phyloP scores from a whole-genome alignment of 2,329 filamentous ascomycete species.

The Microsporum ferrugineum region DNA sequence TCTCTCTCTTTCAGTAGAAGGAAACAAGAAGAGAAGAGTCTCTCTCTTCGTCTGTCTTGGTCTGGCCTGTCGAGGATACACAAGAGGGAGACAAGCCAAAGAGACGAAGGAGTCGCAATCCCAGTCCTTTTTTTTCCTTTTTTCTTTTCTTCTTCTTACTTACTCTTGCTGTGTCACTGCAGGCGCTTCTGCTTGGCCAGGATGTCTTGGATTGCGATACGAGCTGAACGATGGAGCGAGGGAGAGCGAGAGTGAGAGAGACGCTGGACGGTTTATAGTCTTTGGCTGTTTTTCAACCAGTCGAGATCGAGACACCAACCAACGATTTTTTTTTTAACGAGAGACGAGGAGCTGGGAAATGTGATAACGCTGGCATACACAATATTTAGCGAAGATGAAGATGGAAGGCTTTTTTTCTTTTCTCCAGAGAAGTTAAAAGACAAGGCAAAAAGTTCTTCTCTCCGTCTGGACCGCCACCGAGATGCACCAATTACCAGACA shows the following conservation, averaged over 20 bases:
- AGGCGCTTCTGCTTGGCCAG: background rate
- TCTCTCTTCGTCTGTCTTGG: background rate
- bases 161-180: background rate
- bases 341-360: background rate
- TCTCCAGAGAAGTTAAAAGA: background rate
- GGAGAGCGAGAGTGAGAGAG: background rate
- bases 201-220: conserved; percentile 3
- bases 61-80: background rate
- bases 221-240: background rate
- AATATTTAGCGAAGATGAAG: background rate
- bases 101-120: background rate
- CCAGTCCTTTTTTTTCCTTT: background rate
- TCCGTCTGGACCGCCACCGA: background rate
- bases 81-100: background rate
- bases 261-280: too few relatives aligned
- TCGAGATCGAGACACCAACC: background rate
- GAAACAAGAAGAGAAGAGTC: background rate
- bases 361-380: background rate
- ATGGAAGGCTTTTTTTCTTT: background rate
- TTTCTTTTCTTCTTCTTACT: background rate
- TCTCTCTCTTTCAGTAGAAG: background rate
- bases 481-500: background rate
- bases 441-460: too few relatives aligned
- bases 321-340: background rate
- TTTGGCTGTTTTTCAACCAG: too few relatives aligned